Conservation (phyloP, 805 yeast species). For the Teunomyces kruisii region DNA sequence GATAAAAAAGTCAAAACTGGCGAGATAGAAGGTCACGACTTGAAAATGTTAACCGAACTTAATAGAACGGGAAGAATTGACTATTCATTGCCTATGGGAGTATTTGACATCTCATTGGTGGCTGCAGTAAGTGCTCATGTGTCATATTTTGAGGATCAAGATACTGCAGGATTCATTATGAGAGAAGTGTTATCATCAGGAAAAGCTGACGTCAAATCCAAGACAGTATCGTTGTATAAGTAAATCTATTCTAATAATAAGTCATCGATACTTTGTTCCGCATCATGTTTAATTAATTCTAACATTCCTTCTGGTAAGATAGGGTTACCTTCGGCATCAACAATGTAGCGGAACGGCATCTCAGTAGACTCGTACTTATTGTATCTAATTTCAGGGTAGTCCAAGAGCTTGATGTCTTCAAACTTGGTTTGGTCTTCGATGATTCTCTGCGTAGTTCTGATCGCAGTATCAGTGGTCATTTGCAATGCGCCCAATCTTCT, state of each 20-base stretch:
- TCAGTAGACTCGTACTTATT: conserved; percentile 89
- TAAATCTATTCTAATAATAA: conserved; percentile 43
- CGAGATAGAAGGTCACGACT: conserved; percentile 27
- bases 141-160: conserved; percentile 82
- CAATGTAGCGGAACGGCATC: conserved; percentile 94
- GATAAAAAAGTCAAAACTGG: conserved; percentile 15
- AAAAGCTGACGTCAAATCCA: conserved; percentile 18
- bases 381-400: conserved; percentile 91
- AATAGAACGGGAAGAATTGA: conserved; percentile 82
- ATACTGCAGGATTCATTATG: conserved; percentile 77
- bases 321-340: conserved; percentile 64
- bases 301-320: conserved; percentile 92
- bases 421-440: conserved; percentile 57
- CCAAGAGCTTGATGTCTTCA: conserved; percentile 79
- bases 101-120: conserved; percentile 75
- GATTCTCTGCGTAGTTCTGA: conserved; percentile 83
- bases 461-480: conserved; percentile 98
- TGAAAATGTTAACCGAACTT: conserved; percentile 40
- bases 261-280: conserved; percentile 80
- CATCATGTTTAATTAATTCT: conserved; percentile 77
- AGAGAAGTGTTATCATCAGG: conserved; percentile 46
- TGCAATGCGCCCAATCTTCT: conserved; percentile 84
- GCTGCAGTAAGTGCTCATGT: conserved; percentile 87
- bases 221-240: conserved; percentile 27
- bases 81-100: conserved; percentile 73